Evolutionary conservation across 345 rosid genomes (phyloP), one percentile per base, ranked within the genome.

Genomic region (Excoecaria agallocha): DNA sequence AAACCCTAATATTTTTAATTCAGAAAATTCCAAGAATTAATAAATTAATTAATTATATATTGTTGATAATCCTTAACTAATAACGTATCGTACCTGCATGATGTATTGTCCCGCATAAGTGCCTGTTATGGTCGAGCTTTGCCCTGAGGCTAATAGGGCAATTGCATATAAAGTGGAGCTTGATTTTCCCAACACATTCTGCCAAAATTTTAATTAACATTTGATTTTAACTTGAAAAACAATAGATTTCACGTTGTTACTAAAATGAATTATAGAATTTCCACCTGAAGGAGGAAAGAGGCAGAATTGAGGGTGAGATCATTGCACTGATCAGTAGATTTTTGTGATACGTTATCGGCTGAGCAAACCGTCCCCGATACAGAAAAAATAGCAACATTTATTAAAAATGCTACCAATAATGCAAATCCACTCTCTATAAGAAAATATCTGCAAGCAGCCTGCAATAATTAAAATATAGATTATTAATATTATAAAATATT

Each of bases 101-200:
- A 89, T 82, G 65, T 16, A 89, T 60, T 89, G 91, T 38, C 93
- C 93, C 6, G 93, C 96, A 43, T 85, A 90, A 6, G 93, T 90
- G 41, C 91, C 93, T 12, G 93, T 86, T 52, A 90, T 89, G 37
- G 93, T 35, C 5, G 93, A 87, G 82, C 91, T 84, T 59, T 90
- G 96, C 6, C 93, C 93, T 1, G 96, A 90, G 19, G 96, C 96
- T 10, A 91, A 75, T 15, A 91, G 77, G 9, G 96, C 88, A 63
- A 91, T 77, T 19, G 81, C 93, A 68, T 91, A 91, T 37, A 91
- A 41, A 0, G 60, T 82, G 8, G 83, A 79, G 79, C 93, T 87
- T 5, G 90, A 89, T 62, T 80, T 83, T 41, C 96, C 93, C 68
- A 91, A 43, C 54, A 87, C 88, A 82, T 89, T 89, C 93, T 90